A percentile compares a stretch with the other conserved stretches of the same genome.
phyloP scores from a whole-genome alignment of 2,329 filamentous ascomycete species.

The Karstenula rhodostoma region DNA sequence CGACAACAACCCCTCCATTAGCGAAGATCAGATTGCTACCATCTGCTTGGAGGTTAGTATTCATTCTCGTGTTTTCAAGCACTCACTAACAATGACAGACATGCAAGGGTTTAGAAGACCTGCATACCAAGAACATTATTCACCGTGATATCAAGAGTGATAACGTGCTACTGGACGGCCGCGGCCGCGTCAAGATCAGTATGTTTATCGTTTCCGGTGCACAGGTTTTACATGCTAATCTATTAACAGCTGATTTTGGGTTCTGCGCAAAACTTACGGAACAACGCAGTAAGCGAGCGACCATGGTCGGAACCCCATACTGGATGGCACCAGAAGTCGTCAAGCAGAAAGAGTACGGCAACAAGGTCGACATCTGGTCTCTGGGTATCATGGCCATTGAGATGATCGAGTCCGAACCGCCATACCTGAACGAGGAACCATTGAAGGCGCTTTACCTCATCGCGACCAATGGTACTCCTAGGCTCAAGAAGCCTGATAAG shows the following conservation, averaged over 20 bases:
- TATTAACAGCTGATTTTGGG: slow-evolving; percentile 85
- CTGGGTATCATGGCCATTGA: slow-evolving; percentile 99
- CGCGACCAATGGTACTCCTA: slow-evolving; percentile 94
- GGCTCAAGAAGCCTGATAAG: slow-evolving; percentile 98
- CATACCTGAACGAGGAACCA: slow-evolving; percentile 97
- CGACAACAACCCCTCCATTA: slow-evolving; percentile 94
- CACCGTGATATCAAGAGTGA: slow-evolving; percentile 99
- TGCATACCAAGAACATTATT: slow-evolving; percentile 96
- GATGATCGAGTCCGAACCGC: slow-evolving; percentile 98
- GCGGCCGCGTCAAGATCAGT: slow-evolving; percentile 98
- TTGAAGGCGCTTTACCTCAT: slow-evolving; percentile 97
- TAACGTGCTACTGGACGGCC: slow-evolving; percentile 92
- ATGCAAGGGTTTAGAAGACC: slow-evolving; percentile 90
- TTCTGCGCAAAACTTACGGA: slow-evolving; percentile 99
- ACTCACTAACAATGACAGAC: slow-evolving; percentile 67
- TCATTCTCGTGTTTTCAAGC: neutral
- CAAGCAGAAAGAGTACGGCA: slow-evolving; percentile 98
- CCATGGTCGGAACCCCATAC: slow-evolving; percentile 99
- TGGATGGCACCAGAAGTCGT: slow-evolving; percentile 99
- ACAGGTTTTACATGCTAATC: slow-evolving; percentile 17
- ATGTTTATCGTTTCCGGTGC: slow-evolving; percentile 55
- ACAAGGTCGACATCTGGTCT: slow-evolving; percentile 99
- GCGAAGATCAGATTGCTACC: slow-evolving; percentile 96
- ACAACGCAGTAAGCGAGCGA: slow-evolving; percentile 94
- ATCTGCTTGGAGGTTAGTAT: slow-evolving; percentile 88